Evolutionary conservation across 2,329 filamentous ascomycete species (phyloP), one percentile per base, ranked within the genome.

Genomic region (Fusarium heterosporum): DNA sequence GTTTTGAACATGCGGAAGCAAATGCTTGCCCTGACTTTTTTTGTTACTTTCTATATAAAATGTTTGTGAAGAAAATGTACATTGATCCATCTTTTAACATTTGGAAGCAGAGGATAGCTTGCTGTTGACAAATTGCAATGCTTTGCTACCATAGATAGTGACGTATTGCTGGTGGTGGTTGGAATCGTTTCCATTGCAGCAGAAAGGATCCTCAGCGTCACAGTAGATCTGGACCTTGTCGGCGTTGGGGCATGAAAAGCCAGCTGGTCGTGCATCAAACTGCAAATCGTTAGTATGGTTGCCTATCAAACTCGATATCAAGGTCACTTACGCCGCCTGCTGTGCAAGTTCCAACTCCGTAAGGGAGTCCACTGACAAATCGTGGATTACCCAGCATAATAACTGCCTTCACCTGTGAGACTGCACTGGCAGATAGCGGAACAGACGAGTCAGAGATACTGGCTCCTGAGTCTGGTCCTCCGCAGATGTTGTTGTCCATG

Each of bases 321-420:
- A 0, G 4, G 12, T 25, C 1, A 76, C 85, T 79, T 82, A 89
- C 87, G 4, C 87, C 87, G 53, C 81, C 78, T 16, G 83, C 81
- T 13, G 70, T 78, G 76, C 87, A 89, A 1, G 86, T 88, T 13
- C 88, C 88, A 38, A 89, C 85, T 52, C 86, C 83, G 72, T 89
- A 90, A 0, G 86, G 73, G 30, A 88, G 75, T 0, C 87, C 87
- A 8, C 77, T 75, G 9, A 82, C 78, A 69, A 86, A 85, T 58
- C 87, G 81, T 5, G 89, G 89, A 70, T 89, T 84, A 8, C 88
- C 89, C 83, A 90, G 85, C 73, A 89, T 86, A 67, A 90, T 89
- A 14, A 84, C 86, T 0, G 86, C 89, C 75, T 88, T 89, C 68
- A 90, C 84, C 72, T 83, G 83, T 5, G 76, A 78, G 9, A 88